A percentile compares a stretch with the other conserved stretches of the same genome.
Evolutionary conservation across 768 basidiomycete species (phyloP).

Genomic region (Krasilnikovozyma curviuscula): DNA sequence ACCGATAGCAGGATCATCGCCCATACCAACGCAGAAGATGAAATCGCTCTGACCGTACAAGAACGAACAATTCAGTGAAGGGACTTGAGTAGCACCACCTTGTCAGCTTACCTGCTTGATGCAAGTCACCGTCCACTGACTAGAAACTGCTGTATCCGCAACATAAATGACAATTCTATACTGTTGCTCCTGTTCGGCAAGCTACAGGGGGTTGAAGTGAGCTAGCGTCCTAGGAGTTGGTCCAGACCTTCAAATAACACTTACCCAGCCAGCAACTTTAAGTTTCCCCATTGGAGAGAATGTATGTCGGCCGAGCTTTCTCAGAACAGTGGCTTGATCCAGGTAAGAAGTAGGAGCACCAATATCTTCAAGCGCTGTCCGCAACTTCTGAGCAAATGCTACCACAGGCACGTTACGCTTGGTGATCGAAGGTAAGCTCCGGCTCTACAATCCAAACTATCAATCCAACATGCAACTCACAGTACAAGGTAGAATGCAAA

Average conservation of each 20-base stretch:
- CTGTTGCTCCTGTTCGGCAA: constrained; percentile 78
- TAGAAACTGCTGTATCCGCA: constrained; percentile 81
- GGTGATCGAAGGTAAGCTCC: no score
- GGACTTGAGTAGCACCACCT: background rate
- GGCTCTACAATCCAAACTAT: no score
- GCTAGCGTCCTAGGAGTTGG: background rate
- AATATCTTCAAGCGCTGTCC: constrained; percentile 68
- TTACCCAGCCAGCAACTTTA: constrained; percentile 60
- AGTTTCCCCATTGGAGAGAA: constrained; percentile 94
- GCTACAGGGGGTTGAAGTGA: constrained; percentile 24
- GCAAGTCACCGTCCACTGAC: constrained; percentile 95
- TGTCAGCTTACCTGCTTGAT: constrained; percentile 54
- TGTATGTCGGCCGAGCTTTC: constrained; percentile 79
- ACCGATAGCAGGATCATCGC: constrained; percentile 62
- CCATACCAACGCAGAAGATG: constrained; percentile 84
- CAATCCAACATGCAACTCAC: no score
- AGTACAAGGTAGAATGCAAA: constrained; percentile 73
- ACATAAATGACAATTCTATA: constrained; percentile 88
- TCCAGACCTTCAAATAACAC: background rate
- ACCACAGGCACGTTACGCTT: constrained; percentile 76
- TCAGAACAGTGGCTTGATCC: constrained; percentile 80
- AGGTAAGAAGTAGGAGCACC: constrained; percentile 85
- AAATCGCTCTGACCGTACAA: constrained; percentile 50
- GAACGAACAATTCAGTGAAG: background rate
- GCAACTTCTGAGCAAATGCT: constrained; percentile 72